These are phyloP conservation scores for Chenopodium suecicum DNA, from an alignment of 148 eudicot species.

Conservation along the genomic window DNA sequence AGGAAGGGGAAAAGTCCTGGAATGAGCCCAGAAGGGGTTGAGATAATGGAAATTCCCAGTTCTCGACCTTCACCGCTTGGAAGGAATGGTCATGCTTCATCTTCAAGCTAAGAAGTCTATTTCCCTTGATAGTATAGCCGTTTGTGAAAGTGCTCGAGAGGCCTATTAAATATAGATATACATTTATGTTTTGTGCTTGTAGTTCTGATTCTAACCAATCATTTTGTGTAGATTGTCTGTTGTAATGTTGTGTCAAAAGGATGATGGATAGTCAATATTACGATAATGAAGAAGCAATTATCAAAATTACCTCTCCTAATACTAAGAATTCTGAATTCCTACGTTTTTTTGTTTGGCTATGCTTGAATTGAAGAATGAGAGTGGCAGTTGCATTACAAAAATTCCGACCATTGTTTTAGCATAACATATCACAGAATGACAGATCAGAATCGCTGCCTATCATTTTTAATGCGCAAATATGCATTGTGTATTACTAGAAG, in stretches of 20 bases:
- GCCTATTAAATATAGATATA: constrained; percentile 23
- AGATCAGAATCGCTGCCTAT: background rate
- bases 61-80: constrained; percentile 55
- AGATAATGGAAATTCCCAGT: constrained; percentile 63
- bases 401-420: background rate
- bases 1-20: constrained; percentile 47
- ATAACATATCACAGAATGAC: background rate
- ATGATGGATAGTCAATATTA: constrained; percentile 23
- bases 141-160: constrained; percentile 49
- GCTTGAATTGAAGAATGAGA: background rate
- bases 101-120: constrained; percentile 36
- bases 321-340: background rate
- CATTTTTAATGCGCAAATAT: background rate
- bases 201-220: constrained; percentile 27
- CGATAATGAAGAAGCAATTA: constrained; percentile 19
- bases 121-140: constrained; percentile 17
- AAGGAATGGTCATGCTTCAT: constrained; percentile 38
- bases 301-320: constrained; percentile 2
- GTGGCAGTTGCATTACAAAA: background rate
- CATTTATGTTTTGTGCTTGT: constrained; percentile 11
- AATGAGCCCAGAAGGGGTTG: constrained; percentile 42
- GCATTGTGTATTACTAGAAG: background rate
- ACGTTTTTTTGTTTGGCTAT: background rate
- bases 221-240: constrained; percentile 20
- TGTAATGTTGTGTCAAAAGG: constrained; percentile 24